Evolutionary conservation across 495 filamentous ascomycete species (phyloP).

Genomic region (Aspergillus leporis): DNA sequence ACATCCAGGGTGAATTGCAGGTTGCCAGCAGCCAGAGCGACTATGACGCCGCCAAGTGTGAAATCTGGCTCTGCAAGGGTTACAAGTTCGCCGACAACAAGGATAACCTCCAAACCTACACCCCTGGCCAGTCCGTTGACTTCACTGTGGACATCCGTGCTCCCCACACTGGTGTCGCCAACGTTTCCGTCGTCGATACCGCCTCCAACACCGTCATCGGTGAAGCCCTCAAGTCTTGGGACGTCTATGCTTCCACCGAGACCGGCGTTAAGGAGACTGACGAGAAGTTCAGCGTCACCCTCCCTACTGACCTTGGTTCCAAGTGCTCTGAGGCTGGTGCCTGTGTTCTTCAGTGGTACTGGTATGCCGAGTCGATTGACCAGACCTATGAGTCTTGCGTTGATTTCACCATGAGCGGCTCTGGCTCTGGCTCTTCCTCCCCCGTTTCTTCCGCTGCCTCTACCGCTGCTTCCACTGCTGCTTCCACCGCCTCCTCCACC

Average conservation of each 20-base stretch:
- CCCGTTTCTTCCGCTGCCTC: conserved; percentile 7
- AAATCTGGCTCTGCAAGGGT: conserved; percentile 71
- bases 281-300: conserved; percentile 63
- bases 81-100: conserved; percentile 71
- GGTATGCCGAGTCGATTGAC: conserved; percentile 62
- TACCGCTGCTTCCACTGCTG: conserved; percentile 17
- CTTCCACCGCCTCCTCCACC: conserved; percentile 14
- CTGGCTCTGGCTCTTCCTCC: conserved; percentile 25
- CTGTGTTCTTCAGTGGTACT: conserved; percentile 71
- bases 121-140: conserved; percentile 57
- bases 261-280: conserved; percentile 54
- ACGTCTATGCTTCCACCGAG: conserved; percentile 52
- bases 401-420: conserved; percentile 61
- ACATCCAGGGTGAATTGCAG: conserved; percentile 67
- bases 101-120: conserved; percentile 62
- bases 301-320: conserved; percentile 57
- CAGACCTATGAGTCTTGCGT: conserved; percentile 76
- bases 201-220: conserved; percentile 58
- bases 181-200: conserved; percentile 69
- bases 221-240: conserved; percentile 57
- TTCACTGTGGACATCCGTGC: conserved; percentile 61
- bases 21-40: conserved; percentile 53
- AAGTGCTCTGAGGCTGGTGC: conserved; percentile 60
- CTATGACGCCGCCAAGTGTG: conserved; percentile 59
- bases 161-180: conserved; percentile 65